Conservation (phyloP, 257 asterid genomes). For the Plantago elongata region DNA sequence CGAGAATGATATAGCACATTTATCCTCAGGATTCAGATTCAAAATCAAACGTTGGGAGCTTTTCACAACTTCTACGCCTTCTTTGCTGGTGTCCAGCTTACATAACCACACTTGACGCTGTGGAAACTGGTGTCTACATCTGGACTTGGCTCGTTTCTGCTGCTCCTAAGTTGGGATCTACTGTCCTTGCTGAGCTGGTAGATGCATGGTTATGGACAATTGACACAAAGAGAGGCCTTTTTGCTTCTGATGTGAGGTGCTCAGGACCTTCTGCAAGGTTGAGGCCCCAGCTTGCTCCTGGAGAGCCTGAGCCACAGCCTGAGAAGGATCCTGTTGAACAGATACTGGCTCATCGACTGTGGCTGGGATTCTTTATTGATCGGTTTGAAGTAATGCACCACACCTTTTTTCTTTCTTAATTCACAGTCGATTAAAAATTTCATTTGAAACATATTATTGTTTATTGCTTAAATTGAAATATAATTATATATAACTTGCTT, state of each 20-base stretch:
- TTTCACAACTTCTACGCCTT: slow-evolving; percentile 94
- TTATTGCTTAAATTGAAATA: slow-evolving; percentile 23
- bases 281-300: slow-evolving; percentile 96
- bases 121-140: slow-evolving; percentile 91
- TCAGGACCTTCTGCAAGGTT: slow-evolving; percentile 93
- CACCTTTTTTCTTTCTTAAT: slow-evolving; percentile 13
- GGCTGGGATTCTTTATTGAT: slow-evolving; percentile 96
- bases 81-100: slow-evolving; percentile 99
- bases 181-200: slow-evolving; percentile 95
- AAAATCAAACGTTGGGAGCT: slow-evolving; percentile 70
- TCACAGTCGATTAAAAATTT: background rate
- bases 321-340: slow-evolving; percentile 89
- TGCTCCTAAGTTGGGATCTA: slow-evolving; percentile 93
- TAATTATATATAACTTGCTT: background rate
- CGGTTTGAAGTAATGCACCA: slow-evolving; percentile 79
- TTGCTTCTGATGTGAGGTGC: slow-evolving; percentile 75
- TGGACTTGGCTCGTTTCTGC: slow-evolving; percentile 99
- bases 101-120: slow-evolving; percentile 86
- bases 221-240: slow-evolving; percentile 95
- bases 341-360: slow-evolving; percentile 88
- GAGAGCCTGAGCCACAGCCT: slow-evolving; percentile 82
- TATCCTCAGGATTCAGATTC: slow-evolving; percentile 68
- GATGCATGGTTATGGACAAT: slow-evolving; percentile 99
- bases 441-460: slow-evolving; percentile 1
- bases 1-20: slow-evolving; percentile 18